Evolutionary conservation across 768 basidiomycete species (phyloP).

Genomic region (Hortiboletus campestris): DNA sequence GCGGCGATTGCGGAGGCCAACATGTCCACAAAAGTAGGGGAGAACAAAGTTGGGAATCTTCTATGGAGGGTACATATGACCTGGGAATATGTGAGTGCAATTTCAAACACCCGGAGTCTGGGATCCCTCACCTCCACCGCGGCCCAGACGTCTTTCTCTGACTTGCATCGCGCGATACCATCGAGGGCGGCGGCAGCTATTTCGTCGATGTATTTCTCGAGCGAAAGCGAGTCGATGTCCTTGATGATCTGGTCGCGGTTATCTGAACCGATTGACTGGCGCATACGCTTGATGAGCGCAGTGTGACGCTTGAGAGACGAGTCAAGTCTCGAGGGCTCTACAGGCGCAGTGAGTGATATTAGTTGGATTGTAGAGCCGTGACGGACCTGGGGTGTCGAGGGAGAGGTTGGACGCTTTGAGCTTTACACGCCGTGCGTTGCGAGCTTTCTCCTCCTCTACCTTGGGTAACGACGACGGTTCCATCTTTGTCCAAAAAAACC

Average conservation of each 20-base stretch:
- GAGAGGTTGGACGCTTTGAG: slow-evolving; percentile 57
- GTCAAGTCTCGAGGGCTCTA: slow-evolving; percentile 78
- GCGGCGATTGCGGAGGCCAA: slow-evolving; percentile 58
- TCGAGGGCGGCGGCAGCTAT: slow-evolving; percentile 85
- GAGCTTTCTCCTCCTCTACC: slow-evolving; percentile 49
- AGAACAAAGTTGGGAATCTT: slow-evolving; percentile 79
- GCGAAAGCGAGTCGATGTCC: slow-evolving; percentile 83
- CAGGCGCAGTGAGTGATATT: slow-evolving; percentile 5
- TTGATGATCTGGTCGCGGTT: slow-evolving; percentile 86
- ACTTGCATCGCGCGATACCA: slow-evolving; percentile 83
- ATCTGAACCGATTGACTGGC: slow-evolving; percentile 79
- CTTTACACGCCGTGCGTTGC: slow-evolving; percentile 54
- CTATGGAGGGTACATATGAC: slow-evolving; percentile 86
- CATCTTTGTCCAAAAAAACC: slow-evolving; percentile 18
- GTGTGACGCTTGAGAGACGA: slow-evolving; percentile 96
- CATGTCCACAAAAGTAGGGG: slow-evolving; percentile 62
- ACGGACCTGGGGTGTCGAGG: slow-evolving; percentile 48
- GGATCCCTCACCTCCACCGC: slow-evolving; percentile 76
- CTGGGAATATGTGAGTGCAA: slow-evolving; percentile 39
- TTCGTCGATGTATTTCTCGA: slow-evolving; percentile 97
- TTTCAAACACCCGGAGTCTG: neutral
- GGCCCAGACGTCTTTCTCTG: slow-evolving; percentile 87
- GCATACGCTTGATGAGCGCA: slow-evolving; percentile 90
- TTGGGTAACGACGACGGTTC: slow-evolving; percentile 31
- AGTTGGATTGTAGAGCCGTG: neutral